A percentile compares a stretch with the other conserved stretches of the same genome.
Conservation (phyloP, 1,139 yeast species). For the Lodderomyces jiufengensis region DNA sequence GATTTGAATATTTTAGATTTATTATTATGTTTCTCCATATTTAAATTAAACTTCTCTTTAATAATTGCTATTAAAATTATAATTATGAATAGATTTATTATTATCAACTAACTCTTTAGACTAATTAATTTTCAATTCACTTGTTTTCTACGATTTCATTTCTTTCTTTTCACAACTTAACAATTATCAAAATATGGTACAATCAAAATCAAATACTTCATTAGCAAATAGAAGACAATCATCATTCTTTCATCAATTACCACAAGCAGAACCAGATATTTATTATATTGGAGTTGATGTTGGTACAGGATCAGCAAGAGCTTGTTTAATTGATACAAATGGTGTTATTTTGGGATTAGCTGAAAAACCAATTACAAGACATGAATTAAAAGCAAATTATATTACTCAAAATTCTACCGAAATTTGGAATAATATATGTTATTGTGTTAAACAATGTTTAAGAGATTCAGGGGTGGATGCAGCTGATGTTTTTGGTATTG, state of each 20-base stretch:
- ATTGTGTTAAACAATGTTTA: constrained; percentile 71
- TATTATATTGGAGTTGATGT: constrained; percentile 93
- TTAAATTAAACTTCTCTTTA: too few relatives aligned
- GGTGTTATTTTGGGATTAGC: constrained; percentile 83
- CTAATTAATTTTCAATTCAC: background rate
- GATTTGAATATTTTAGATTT: too few relatives aligned
- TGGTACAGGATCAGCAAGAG: constrained; percentile 96
- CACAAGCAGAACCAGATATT: constrained; percentile 47
- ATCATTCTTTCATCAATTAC: constrained; percentile 35
- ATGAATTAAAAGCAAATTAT: constrained; percentile 65
- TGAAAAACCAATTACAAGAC: constrained; percentile 74
- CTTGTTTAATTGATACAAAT: constrained; percentile 78
- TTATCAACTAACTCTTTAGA: background rate
- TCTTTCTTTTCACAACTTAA: background rate
- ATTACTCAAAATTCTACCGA: constrained; percentile 89
- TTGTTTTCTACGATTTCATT: background rate
- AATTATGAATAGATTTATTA: too few relatives aligned
- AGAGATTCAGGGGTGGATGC: constrained; percentile 73
- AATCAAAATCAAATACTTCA: constrained; percentile 27
- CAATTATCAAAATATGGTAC: constrained; percentile 7
- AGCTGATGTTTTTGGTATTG: constrained; percentile 71
- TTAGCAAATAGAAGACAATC: constrained; percentile 37
- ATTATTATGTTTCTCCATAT: too few relatives aligned
- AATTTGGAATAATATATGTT: constrained; percentile 87
- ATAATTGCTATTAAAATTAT: too few relatives aligned